Base-by-base conservation (phyloP, 78 protist genomes). In the Dictyostelium capitatum region DNA sequence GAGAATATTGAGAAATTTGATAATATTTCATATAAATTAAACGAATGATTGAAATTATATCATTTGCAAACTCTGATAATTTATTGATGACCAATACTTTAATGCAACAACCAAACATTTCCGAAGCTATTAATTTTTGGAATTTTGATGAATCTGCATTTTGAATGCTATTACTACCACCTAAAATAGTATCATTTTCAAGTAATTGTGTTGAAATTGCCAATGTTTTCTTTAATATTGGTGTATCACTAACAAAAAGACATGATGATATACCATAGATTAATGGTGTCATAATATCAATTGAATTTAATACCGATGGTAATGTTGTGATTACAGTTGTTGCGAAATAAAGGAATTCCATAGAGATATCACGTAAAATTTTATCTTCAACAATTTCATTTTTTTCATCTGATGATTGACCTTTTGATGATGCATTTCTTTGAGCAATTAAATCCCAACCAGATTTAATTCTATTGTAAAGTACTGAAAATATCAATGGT, bases 371-470 rank as follows among this genome's bases (percentile, higher is more conserved):
- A 75, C 81, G 47, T 6, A 87, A 41, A 20, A 87, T 77, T 50
- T 73, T 74, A 77, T 87, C 93, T 7, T 77, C 84, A 64, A 87
- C 51, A 53, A 87, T 87, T 65, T 87, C 93, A 11, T 6, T 25
- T 41, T 54, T 74, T 51, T 87, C 93, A 47, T 80, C 37, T 6
- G 57, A 79, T 48, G 23, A 43, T 73, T n/a, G 54, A n/a, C 32
- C 28, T 32, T 77, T 74, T 87, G 77, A 2, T 64, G 48, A 84
- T 62, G 83, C 48, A 37, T 37, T 37, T 23, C 93, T 19, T 37
- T 17, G 3, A 19, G 46, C 47, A 62, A 87, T 77, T 1, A 23
- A 14, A 4, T 77, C 93, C 93, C 83, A 87, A 23, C 93, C 93
- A 6, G 69, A 15, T 65, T 87, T 87, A 9, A 87, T 74, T 53